A percentile compares a stretch with the other conserved stretches of the same genome.
phyloP scores from a whole-genome alignment of 78 protist genomes.

The Dictyostelium discoideum region DNA sequence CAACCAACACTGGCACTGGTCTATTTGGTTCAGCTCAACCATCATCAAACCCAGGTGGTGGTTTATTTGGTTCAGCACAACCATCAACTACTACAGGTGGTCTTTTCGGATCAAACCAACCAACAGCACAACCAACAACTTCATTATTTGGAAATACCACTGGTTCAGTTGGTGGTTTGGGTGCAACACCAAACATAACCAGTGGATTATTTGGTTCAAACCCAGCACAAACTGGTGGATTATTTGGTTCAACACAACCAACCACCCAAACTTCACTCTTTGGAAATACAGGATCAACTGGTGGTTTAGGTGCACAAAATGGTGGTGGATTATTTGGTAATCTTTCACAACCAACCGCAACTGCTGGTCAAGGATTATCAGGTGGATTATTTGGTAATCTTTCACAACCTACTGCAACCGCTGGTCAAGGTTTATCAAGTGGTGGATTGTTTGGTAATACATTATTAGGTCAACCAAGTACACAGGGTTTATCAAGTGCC shows the following conservation, averaged over 20 bases:
- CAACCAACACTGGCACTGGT: neutral
- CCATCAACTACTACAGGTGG: neutral
- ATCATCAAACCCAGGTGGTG: neutral
- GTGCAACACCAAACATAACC: neutral
- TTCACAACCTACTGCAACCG: neutral
- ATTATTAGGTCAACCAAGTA: conserved; percentile 7
- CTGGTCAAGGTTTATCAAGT: neutral
- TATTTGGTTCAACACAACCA: neutral
- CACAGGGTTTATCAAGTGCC: neutral
- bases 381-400: neutral
- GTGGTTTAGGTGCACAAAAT: neutral
- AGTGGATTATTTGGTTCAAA: conserved; percentile 15
- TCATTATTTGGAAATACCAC: neutral
- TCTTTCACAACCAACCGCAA: conserved; percentile 8
- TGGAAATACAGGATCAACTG: neutral
- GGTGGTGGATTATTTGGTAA: neutral
- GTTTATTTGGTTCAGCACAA: neutral
- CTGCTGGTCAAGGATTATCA: neutral
- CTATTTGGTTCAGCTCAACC: conserved; percentile 16
- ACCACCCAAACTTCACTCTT: neutral
- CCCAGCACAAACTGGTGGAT: neutral
- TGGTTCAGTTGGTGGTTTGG: neutral
- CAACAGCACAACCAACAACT: neutral
- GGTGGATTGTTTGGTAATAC: conserved; percentile 25
- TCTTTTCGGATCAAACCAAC: neutral